These are phyloP conservation scores for Paecilomyces fulvus DNA, from an alignment of 2,329 filamentous ascomycete genomes.

Conservation along the genomic window DNA sequence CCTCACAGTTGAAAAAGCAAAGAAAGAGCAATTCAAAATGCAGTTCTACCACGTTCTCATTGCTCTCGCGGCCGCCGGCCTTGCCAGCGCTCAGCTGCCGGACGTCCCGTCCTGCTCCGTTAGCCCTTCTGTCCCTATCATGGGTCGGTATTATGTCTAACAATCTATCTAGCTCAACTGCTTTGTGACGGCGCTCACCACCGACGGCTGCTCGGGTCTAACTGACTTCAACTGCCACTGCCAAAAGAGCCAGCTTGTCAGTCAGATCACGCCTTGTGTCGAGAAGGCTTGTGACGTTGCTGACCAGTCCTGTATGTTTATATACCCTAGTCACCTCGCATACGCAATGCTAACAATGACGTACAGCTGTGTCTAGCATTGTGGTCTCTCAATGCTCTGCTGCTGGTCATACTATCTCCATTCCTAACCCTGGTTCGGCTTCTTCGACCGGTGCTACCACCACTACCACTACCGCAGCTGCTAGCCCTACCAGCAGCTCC, in stretches of 20 bases:
- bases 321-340: neutral
- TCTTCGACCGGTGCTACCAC: conserved; percentile 1
- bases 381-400: conserved; percentile 27
- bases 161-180: conserved; percentile 32
- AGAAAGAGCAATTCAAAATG: conserved; percentile 17
- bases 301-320: conserved; percentile 30
- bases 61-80: conserved; percentile 34
- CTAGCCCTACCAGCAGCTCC: neutral
- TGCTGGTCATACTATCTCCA: conserved; percentile 27
- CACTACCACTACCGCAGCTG: neutral
- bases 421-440: conserved; percentile 20
- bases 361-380: conserved; percentile 27
- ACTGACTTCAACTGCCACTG: conserved; percentile 45
- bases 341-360: neutral
- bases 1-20: neutral
- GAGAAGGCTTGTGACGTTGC: conserved; percentile 30
- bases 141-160: neutral
- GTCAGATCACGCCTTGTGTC: conserved; percentile 39
- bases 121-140: conserved; percentile 11
- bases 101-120: conserved; percentile 41
- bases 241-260: conserved; percentile 35
- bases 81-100: conserved; percentile 39
- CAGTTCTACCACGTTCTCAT: conserved; percentile 22
- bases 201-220: conserved; percentile 38
- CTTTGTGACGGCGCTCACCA: conserved; percentile 34